Evolutionary conservation across 176 grass and related monocot species (phyloP).

Genomic region (Microstegium vimineum): DNA sequence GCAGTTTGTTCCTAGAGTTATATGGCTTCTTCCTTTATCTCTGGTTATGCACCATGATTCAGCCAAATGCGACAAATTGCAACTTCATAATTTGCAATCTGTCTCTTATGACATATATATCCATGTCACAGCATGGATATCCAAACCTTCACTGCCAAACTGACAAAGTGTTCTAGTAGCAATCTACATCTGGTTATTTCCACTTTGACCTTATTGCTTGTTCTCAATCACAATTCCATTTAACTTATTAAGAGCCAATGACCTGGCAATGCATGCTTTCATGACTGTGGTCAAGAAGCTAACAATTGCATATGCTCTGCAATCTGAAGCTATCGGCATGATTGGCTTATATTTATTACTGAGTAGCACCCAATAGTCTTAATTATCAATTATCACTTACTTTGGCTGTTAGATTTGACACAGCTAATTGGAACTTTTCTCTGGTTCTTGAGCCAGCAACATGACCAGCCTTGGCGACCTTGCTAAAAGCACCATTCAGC

Average conservation of each 20-base stretch:
- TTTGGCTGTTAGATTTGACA: constrained; percentile 84
- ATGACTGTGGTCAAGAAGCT: not conserved
- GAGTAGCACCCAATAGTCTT: not conserved
- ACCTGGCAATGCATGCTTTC: not conserved
- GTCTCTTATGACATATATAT: not conserved
- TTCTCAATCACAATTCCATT: constrained; percentile 3
- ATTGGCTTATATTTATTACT: not conserved
- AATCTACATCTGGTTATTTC: not conserved
- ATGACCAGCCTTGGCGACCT: constrained; percentile 74
- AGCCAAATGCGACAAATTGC: not conserved
- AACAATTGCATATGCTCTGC: not conserved
- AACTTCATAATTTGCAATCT: constrained; percentile 5
- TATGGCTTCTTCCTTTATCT: not conserved
- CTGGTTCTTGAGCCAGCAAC: constrained; percentile 84
- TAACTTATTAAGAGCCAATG: not conserved
- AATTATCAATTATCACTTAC: constrained; percentile 41
- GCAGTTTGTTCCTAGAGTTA: not conserved
- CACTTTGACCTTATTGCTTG: not conserved
- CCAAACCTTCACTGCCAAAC: not conserved
- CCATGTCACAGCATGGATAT: not conserved
- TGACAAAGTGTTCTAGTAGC: constrained; percentile 4
- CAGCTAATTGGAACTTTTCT: constrained; percentile 92
- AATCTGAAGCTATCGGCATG: constrained; percentile 20
- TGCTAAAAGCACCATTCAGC: constrained; percentile 92
- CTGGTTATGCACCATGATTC: not conserved